Base-by-base conservation (phyloP, 78 protist species). In the Monocercomonoides exilis region DNA sequence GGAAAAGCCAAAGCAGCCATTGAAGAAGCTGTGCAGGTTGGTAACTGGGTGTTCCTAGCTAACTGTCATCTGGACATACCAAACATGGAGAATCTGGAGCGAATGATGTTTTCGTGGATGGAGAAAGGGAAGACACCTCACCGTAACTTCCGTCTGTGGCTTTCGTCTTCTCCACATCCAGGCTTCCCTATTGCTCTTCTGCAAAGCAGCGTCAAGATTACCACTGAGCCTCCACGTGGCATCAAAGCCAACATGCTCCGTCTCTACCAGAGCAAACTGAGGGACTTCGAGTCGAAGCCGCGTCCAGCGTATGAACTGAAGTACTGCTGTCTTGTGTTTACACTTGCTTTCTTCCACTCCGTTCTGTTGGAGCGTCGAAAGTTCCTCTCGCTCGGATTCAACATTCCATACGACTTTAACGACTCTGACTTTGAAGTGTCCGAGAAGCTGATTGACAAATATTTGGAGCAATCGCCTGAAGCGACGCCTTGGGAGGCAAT, bases 141-240 rank as follows among this genome's bases (percentile, higher is more conserved):
- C 79, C 64, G 86, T 32, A 77, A 84, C 82, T 96, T 95, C 85
- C 87, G 96, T 36, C 92, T 95, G 81, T 95, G 96, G 96, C 93
- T 94, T 41, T 88, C 92, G 44, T 89, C 94, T 85, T 41, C 54
- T 44, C 98, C 98, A n/a, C 6, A 80, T n/a, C 91, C 92, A 6
- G 3, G 41, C 35, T 96, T 96, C 93, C 98, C 98, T 32, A 93
- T 96, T 45, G 45, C 94, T 6, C 89, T 96, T 38, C 84, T 96
- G 46, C 97, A 96, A 85, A 0, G 81, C 2, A 89, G 91, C 33
- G 43, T 94, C 90, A 96, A 96, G 90, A 88, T 96, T 85, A 94
- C 97, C 80, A 93, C 94, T 33, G 97, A 96, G 84, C 98, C 98
- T 0, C 98, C 98, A 0, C 45, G 70, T 43, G 98, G 97, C 1